Conservation (phyloP, 1,284 basidiomycete species). For the Malassezia arunalokei region DNA sequence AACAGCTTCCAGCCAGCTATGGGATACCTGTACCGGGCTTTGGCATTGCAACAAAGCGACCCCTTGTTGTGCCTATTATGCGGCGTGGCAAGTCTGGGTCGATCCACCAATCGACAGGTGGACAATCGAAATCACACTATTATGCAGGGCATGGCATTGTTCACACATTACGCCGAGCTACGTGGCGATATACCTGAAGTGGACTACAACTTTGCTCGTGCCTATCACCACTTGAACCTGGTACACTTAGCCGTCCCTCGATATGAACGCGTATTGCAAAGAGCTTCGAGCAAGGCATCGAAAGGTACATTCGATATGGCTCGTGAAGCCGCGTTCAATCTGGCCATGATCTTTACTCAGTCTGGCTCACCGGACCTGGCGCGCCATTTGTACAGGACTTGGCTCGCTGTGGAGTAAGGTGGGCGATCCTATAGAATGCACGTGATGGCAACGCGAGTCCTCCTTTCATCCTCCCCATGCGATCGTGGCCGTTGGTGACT, state of each 20-base stretch:
- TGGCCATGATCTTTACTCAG: conserved; percentile 28
- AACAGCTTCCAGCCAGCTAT: conserved; percentile 81
- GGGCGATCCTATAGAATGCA: background rate
- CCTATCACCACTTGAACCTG: conserved; percentile 65
- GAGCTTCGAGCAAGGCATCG: conserved; percentile 1
- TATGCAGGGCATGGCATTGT: conserved; percentile 22
- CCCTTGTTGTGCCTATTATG: conserved; percentile 71
- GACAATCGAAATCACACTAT: conserved; percentile 73
- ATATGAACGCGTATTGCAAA: conserved; percentile 24
- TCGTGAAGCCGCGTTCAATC: conserved; percentile 38
- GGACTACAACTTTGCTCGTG: conserved; percentile 80
- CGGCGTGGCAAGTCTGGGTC: conserved; percentile 69
- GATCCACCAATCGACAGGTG: conserved; percentile 81
- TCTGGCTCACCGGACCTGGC: conserved; percentile 20
- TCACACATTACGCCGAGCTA: conserved; percentile 21
- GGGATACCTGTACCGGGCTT: conserved; percentile 76
- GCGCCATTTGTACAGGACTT: conserved; percentile 18
- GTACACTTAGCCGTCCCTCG: conserved; percentile 31
- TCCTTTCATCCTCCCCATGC: background rate
- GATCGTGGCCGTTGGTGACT: background rate
- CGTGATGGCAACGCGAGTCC: background rate
- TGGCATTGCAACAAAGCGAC: conserved; percentile 69
- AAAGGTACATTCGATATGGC: conserved; percentile 16
- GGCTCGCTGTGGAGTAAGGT: conserved; percentile 16
- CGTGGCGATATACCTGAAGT: conserved; percentile 50